These are phyloP conservation scores for Mortierella sp. DNA, from an alignment of 371 early-diverging fungal species.

Conservation along the genomic window DNA sequence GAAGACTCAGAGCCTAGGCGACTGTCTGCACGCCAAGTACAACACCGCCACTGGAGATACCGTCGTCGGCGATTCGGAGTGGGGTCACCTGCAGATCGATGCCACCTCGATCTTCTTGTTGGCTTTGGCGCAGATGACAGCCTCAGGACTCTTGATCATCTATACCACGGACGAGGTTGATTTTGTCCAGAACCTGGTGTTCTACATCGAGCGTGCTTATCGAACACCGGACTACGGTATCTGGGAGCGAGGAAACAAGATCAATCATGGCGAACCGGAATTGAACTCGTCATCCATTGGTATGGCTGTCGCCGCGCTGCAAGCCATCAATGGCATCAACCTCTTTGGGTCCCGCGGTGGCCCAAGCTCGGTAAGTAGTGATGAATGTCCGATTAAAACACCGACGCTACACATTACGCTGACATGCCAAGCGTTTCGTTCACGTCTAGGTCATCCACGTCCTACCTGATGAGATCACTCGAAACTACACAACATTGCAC, in stretches of 20 bases:
- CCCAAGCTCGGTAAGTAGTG: slow-evolving; percentile 70
- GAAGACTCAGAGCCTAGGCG: slow-evolving; percentile 73
- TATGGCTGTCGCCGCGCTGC: slow-evolving; percentile 90
- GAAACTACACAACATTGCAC: slow-evolving; percentile 84
- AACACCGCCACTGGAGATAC: slow-evolving; percentile 86
- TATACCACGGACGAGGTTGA: slow-evolving; percentile 91
- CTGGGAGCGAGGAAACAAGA: slow-evolving; percentile 94
- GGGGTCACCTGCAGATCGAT: slow-evolving; percentile 89
- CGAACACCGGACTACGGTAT: slow-evolving; percentile 90
- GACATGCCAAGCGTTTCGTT: neutral
- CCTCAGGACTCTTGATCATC: slow-evolving; percentile 80
- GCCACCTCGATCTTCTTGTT: slow-evolving; percentile 87
- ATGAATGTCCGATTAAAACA: neutral
- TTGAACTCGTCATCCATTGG: slow-evolving; percentile 90
- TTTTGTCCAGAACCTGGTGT: slow-evolving; percentile 91
- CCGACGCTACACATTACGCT: neutral
- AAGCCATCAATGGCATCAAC: slow-evolving; percentile 89
- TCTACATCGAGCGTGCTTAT: slow-evolving; percentile 84
- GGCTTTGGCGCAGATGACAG: slow-evolving; percentile 88
- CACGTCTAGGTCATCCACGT: slow-evolving; percentile 77
- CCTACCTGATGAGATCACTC: slow-evolving; percentile 87
- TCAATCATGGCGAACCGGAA: slow-evolving; percentile 90
- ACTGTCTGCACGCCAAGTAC: slow-evolving; percentile 92
- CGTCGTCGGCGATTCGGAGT: slow-evolving; percentile 88
- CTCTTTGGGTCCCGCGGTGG: slow-evolving; percentile 89